Percentiles rank a stretch among this genome's conserved stretches.
phyloP scores from a whole-genome alignment of 345 rosid genomes.

The Atalantia buxifolia region DNA sequence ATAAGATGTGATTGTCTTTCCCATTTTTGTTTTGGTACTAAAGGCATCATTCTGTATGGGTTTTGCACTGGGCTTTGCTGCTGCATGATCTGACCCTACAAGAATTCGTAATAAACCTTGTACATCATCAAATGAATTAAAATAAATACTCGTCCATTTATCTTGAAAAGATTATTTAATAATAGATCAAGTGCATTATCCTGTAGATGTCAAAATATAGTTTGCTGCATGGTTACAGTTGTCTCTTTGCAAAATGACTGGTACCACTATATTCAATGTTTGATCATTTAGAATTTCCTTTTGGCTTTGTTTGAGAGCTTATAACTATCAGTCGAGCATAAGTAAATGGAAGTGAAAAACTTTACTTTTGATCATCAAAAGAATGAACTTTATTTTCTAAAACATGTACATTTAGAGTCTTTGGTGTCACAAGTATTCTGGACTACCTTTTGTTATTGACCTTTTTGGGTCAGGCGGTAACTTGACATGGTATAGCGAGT shows the following conservation, averaged over 20 bases:
- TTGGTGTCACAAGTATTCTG: not conserved
- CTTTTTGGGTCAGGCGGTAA: not conserved
- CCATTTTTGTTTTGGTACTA: constrained; percentile 3
- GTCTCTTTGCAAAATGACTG: not conserved
- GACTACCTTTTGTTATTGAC: not conserved
- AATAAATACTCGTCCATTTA: not conserved
- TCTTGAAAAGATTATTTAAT: not conserved
- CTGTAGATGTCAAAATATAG: not conserved
- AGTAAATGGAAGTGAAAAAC: too few species aligned
- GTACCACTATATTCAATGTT: not conserved
- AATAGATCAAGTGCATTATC: not conserved
- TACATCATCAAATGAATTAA: not conserved
- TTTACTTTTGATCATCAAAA: not conserved
- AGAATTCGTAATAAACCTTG: not conserved
- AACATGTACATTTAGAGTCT: not conserved
- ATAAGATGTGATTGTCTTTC: not conserved
- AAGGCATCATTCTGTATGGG: not conserved
- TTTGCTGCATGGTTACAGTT: not conserved
- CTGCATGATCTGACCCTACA: not conserved
- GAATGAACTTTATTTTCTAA: not conserved
- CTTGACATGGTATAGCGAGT: not conserved
- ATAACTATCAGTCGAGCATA: too few species aligned
- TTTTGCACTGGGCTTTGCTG: not conserved
- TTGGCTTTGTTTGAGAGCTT: not conserved
- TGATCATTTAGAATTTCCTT: not conserved